phyloP scores from a whole-genome alignment of 768 basidiomycete species.

The Tricholoma terreum region DNA sequence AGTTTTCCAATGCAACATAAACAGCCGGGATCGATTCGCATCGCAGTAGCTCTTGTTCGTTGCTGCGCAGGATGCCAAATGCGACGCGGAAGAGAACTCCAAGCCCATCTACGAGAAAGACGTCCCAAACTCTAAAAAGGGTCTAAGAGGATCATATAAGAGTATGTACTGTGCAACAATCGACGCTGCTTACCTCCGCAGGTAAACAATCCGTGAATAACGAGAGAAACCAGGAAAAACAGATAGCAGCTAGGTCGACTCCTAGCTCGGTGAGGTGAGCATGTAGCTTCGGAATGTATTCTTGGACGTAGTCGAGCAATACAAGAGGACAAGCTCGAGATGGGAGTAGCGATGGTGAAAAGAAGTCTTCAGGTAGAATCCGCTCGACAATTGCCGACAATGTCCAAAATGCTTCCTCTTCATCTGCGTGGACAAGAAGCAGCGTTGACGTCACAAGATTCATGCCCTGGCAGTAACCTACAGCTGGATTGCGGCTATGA shows the following conservation, averaged over 20 bases:
- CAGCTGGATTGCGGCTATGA: slow-evolving; percentile 79
- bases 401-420: slow-evolving; percentile 98
- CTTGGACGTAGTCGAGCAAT: slow-evolving; percentile 82
- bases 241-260: slow-evolving; percentile 90
- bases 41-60: slow-evolving; percentile 78
- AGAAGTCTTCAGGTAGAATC: slow-evolving; percentile 89
- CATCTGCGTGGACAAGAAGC: slow-evolving; percentile 87
- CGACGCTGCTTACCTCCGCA: slow-evolving; percentile 66
- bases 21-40: slow-evolving; percentile 87
- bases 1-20: slow-evolving; percentile 83
- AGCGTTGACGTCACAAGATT: slow-evolving; percentile 94
- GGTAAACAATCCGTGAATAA: slow-evolving; percentile 95
- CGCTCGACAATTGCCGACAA: slow-evolving; percentile 85
- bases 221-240: slow-evolving; percentile 98
- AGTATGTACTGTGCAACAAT: slow-evolving; percentile 1
- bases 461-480: slow-evolving; percentile 96
- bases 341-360: slow-evolving; percentile 86
- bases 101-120: slow-evolving; percentile 89
- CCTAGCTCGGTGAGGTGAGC: slow-evolving; percentile 74
- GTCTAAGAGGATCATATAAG: slow-evolving; percentile 48
- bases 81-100: slow-evolving; percentile 92
- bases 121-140: slow-evolving; percentile 93
- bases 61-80: slow-evolving; percentile 77
- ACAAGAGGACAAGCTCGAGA: slow-evolving; percentile 94
- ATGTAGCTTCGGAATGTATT: slow-evolving; percentile 70